Conservation (phyloP, 176 grass and related monocot genomes). For the Ensete glaucum region DNA sequence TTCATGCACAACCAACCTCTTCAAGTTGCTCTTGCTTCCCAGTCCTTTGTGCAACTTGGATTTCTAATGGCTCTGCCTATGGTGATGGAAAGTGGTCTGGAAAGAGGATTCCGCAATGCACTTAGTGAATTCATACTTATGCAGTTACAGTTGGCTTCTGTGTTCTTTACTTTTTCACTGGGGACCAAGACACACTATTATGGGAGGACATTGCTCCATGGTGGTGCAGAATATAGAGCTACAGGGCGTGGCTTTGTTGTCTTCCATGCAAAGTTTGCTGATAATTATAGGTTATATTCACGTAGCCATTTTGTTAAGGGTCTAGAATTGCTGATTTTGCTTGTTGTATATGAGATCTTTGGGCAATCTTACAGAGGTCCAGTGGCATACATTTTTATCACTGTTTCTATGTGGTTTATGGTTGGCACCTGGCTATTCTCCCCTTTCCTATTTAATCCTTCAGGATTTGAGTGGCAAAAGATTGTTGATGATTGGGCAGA, state of each 20-base stretch:
- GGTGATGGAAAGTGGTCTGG: conserved; percentile 97
- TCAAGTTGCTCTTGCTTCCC: conserved; percentile 79
- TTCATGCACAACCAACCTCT: conserved; percentile 73
- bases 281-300: conserved; percentile 80
- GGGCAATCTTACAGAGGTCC: conserved; percentile 70
- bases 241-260: conserved; percentile 97
- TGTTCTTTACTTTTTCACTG: conserved; percentile 94
- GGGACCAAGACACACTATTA: conserved; percentile 97
- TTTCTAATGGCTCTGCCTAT: conserved; percentile 89
- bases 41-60: conserved; percentile 91
- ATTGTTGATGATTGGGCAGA: conserved; percentile 96
- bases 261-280: conserved; percentile 92
- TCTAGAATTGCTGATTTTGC: conserved; percentile 79
- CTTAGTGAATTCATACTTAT: conserved; percentile 89
- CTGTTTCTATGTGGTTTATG: conserved; percentile 96
- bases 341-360: conserved; percentile 85
- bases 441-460: conserved; percentile 97
- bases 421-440: conserved; percentile 93
- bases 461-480: conserved; percentile 98
- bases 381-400: conserved; percentile 79
- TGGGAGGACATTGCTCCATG: conserved; percentile 83
- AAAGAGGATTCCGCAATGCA: conserved; percentile 93
- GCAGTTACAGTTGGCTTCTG: conserved; percentile 84
- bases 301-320: conserved; percentile 95
- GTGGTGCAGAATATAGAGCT: conserved; percentile 83